phyloP scores from a whole-genome alignment of 352 stramenopile species.

The Globisporangium emineosum region DNA sequence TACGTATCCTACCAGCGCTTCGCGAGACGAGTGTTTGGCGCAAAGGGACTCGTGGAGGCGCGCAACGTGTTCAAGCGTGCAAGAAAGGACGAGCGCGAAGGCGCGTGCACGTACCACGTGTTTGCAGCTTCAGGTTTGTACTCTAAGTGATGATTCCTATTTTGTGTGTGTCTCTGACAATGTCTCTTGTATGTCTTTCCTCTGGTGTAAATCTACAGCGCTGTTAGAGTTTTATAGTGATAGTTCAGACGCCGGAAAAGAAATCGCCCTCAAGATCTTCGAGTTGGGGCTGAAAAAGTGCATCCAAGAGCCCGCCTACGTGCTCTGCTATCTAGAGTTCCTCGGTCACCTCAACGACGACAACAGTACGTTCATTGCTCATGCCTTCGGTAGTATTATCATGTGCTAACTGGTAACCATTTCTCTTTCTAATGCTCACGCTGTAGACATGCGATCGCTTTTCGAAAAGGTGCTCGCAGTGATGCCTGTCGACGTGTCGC shows the following conservation, averaged over 20 bases:
- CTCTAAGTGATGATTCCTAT: not conserved
- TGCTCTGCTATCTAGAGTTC: conserved; percentile 85
- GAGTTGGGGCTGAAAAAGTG: conserved; percentile 86
- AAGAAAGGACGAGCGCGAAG: conserved; percentile 79
- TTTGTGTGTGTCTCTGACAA: conserved; percentile 1
- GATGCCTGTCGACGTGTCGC: conserved; percentile 76
- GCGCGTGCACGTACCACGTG: conserved; percentile 80
- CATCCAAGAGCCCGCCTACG: conserved; percentile 83
- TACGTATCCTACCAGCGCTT: conserved; percentile 88
- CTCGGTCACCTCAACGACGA: conserved; percentile 86
- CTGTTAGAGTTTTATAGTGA: conserved; percentile 86
- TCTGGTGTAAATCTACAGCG: conserved; percentile 26
- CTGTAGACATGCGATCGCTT: conserved; percentile 83
- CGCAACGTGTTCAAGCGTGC: conserved; percentile 80
- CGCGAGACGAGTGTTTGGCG: conserved; percentile 65
- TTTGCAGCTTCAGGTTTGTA: conserved; percentile 72
- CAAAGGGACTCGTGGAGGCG: conserved; percentile 73
- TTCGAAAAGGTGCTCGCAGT: conserved; percentile 88
- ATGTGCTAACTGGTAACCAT: conserved; percentile 1
- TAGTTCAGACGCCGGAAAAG: conserved; percentile 74
- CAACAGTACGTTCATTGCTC: conserved; percentile 64
- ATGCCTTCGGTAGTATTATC: not conserved
- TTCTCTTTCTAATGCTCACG: not conserved
- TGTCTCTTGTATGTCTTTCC: conserved; percentile 1
- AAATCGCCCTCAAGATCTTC: conserved; percentile 89